Conservation (phyloP, 2,329 filamentous ascomycete species). For the Colletotrichum trifolii region DNA sequence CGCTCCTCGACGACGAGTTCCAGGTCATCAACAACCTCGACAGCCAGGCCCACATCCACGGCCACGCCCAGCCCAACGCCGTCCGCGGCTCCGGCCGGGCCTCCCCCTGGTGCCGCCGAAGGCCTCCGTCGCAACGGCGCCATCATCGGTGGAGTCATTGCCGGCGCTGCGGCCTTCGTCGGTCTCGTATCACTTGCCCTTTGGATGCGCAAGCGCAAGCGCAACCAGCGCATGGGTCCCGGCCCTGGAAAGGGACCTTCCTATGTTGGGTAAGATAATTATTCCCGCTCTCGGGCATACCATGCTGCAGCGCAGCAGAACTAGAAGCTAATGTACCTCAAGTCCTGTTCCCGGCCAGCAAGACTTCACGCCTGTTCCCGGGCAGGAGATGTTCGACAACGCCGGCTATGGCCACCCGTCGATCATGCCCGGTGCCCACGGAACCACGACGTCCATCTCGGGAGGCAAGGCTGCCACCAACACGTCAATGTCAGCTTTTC, state of each 20-base stretch:
- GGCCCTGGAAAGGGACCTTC: slow-evolving; percentile 51
- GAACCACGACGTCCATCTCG: slow-evolving; percentile 35
- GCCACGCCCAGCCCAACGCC: slow-evolving; percentile 34
- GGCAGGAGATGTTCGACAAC: slow-evolving; percentile 34
- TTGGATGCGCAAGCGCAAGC: slow-evolving; percentile 57
- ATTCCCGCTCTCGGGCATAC: not conserved
- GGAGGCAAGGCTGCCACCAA: slow-evolving; percentile 34
- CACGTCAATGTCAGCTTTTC: slow-evolving; percentile 36
- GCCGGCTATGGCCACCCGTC: slow-evolving; percentile 32
- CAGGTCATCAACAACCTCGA: slow-evolving; percentile 13
- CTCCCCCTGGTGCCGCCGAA: slow-evolving; percentile 41
- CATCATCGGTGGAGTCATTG: slow-evolving; percentile 65
- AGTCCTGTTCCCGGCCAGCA: slow-evolving; percentile 46
- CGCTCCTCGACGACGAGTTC: slow-evolving; percentile 24
- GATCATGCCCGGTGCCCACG: slow-evolving; percentile 34
- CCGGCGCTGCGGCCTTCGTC: slow-evolving; percentile 60
- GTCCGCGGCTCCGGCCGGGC: slow-evolving; percentile 35
- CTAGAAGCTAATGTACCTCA: slow-evolving; percentile 37
- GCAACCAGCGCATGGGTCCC: slow-evolving; percentile 55
- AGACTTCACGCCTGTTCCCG: slow-evolving; percentile 41
- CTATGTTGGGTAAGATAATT: slow-evolving; percentile 53
- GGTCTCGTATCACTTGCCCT: slow-evolving; percentile 54
- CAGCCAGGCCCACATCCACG: slow-evolving; percentile 23
- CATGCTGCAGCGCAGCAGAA: not conserved
- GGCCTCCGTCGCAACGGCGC: slow-evolving; percentile 51